phyloP scores from a whole-genome alignment of 345 rosid genomes.

The Iberis pinnata region DNA sequence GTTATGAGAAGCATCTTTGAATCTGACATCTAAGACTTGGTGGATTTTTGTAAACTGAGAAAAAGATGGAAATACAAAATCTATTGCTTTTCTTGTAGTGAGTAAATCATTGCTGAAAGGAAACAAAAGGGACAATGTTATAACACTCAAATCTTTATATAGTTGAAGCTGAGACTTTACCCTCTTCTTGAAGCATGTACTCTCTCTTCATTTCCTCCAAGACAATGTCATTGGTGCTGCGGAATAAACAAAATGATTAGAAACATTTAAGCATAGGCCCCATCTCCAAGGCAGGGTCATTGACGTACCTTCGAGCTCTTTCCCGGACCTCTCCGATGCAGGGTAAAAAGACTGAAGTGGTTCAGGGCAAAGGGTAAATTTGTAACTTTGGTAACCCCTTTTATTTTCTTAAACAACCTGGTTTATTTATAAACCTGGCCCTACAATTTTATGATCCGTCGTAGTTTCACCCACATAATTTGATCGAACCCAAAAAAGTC shows the following conservation, averaged over 20 bases:
- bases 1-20: background rate
- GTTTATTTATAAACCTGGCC: too few relatives aligned
- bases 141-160: background rate
- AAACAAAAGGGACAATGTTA: background rate
- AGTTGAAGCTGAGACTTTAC: slow-evolving; percentile 30
- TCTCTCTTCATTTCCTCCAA: slow-evolving; percentile 88
- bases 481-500: too few relatives aligned
- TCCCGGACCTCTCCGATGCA: slow-evolving; percentile 15
- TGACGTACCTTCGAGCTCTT: slow-evolving; percentile 18
- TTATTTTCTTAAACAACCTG: too few relatives aligned
- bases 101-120: slow-evolving; percentile 1
- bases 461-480: too few relatives aligned
- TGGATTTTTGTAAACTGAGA: background rate
- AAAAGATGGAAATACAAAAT: background rate
- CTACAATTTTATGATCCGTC: too few relatives aligned
- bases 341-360: background rate
- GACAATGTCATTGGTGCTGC: slow-evolving; percentile 78
- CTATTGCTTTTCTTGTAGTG: too few relatives aligned
- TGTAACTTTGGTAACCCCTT: too few relatives aligned
- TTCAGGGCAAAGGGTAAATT: slow-evolving; percentile 22
- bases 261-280: background rate
- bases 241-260: slow-evolving; percentile 17
- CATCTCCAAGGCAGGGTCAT: too few relatives aligned
- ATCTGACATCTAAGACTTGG: background rate
- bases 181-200: slow-evolving; percentile 47